Evolutionary conservation across 805 yeast genomes (phyloP), one percentile per base, ranked within the genome.

Genomic region (Torulaspora indica): DNA sequence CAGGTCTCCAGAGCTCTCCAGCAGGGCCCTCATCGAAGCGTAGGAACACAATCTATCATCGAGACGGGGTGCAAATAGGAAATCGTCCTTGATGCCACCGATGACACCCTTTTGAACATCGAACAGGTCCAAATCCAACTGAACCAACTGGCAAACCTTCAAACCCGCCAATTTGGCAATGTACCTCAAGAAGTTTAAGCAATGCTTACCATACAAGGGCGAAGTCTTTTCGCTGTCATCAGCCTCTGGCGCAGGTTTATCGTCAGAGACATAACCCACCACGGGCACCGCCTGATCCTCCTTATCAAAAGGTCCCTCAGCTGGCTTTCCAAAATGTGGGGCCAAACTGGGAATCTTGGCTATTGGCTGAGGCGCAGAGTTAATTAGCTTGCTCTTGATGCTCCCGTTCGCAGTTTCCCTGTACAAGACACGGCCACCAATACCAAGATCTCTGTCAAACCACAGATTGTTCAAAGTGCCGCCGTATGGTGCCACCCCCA

Each of bases 381-480:
- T 75, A 29, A 81, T 74, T 54, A 79, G 60, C 45, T 67, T 69
- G 6, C 75, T 63, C 7, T 55, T 61, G 40, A 79, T 63, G 4
- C 18, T 31, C 7, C 34, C 34, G 5, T 53, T 45, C 22, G 62
- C 66, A 17, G 60, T 63, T 30, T 63, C 64, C 53, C 71, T 75
- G 42, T 78, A 76, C 41, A 85, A 68, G 18, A 87, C 75, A 47
- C 87, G 73, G 36, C 96, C 96, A 40, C 89, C 95, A 49, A 87
- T 63, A 36, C 95, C 93, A 47, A 87, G 74, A 62, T 87, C 96
- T 61, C 95, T 76, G 63, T 87, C 95, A 74, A 85, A 79, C 89
- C 95, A 83, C 33, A 77, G 64, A 17, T 72, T 72, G 24, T 72
- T 69, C 52, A 83, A 63, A 2, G 85, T 81, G 27, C 93, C 93